Evolutionary conservation across 139 green algal genomes (phyloP), one percentile per base, ranked within the genome.

Genomic region (Eudorina sp.): DNA sequence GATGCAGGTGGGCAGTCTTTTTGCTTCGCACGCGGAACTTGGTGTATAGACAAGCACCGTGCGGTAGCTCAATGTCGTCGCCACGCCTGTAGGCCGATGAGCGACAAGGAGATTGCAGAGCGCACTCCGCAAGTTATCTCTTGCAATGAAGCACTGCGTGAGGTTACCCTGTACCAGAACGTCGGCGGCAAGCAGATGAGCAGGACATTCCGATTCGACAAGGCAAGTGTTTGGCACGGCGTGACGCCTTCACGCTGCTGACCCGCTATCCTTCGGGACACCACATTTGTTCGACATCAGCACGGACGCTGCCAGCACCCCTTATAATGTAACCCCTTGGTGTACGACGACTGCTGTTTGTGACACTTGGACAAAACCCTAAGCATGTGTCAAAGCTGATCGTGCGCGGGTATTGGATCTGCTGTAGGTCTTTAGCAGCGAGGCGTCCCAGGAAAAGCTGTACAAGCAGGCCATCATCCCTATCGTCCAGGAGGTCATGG

Each of bases 401-500:
- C n/a, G n/a, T n/a, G n/a, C n/a, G n/a, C n/a, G n/a, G n/a, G n/a
- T n/a, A 36, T 40, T 41, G 21, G 62, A 40, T 25, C 4, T 16
- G 1, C 6, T 83, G 81, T 92, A 98, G 94, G 96, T 98, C 4
- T 99, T 99, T 90, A 95, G 95, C 6, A 89, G 93, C 27, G 90
- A 97, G 8, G 95, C 97, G 0, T 89, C 89, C 13, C 98, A 99
- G 89, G 92, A 97, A 60, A 93, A 96, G 51, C 88, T 99, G 3
- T 99, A 97, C 89, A 91, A 96, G 38, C 87, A 94, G 38, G 95
- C 97, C 4, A 95, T 99, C 11, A 62, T 94, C 34, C 96, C 97
- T 23, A 98, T 99, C 41, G 98, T 99, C 34, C 82, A 97, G n/a
- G 98, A 99, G 91, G 98, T 99, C 21, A 92, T 97, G 78, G 94